Conservation (phyloP, 441 rosid species). For the Codiaeum variegatum region DNA sequence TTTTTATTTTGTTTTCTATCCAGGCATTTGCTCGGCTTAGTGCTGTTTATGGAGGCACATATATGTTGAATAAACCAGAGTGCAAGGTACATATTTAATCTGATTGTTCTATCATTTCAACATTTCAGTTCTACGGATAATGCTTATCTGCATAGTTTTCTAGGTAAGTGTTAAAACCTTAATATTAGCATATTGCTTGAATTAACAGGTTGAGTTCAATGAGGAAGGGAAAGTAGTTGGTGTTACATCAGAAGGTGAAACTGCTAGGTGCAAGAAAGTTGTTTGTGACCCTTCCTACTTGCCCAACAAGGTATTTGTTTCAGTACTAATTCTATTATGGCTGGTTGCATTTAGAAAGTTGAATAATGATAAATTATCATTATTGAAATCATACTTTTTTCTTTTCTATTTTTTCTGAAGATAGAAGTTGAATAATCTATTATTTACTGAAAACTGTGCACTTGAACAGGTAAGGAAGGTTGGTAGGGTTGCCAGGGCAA, state of each 20-base stretch:
- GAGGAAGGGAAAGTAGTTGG: constrained; percentile 71
- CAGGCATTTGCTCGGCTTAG: constrained; percentile 93
- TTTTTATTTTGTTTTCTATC: constrained; percentile 11
- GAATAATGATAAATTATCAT: neutral
- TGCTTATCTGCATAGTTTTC: neutral
- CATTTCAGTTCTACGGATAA: neutral
- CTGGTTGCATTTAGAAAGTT: neutral
- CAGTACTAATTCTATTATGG: neutral
- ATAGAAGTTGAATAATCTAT: constrained; percentile 8
- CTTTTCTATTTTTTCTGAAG: neutral
- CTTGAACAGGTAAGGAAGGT: constrained; percentile 70
- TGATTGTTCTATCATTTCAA: constrained; percentile 2
- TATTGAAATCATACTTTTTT: neutral
- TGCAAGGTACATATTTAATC: constrained; percentile 52
- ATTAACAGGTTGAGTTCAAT: constrained; percentile 68
- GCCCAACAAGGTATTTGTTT: constrained; percentile 52
- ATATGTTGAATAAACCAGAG: constrained; percentile 85
- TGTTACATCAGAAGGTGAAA: constrained; percentile 93
- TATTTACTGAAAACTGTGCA: constrained; percentile 19
- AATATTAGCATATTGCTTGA: constrained; percentile 16
- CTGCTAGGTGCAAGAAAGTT: constrained; percentile 84
- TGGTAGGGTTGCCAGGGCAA: constrained; percentile 85
- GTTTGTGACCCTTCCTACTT: constrained; percentile 91
- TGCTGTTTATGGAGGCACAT: constrained; percentile 94
- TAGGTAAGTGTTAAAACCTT: neutral